phyloP scores from a whole-genome alignment of 1,284 basidiomycete genomes.

The Peniophora sp. region DNA sequence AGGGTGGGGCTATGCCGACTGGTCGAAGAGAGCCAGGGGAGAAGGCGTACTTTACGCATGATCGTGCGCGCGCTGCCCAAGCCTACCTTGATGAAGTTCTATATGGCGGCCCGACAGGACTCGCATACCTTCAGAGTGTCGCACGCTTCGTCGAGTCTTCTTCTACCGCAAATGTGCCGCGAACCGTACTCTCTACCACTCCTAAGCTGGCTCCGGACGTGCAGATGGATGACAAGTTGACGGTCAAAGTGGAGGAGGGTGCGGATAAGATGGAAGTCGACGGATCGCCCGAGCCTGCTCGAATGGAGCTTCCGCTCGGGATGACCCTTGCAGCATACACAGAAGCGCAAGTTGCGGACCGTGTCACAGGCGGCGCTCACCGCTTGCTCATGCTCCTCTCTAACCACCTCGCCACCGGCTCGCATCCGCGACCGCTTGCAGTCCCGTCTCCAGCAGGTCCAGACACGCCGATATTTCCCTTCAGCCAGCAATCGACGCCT shows the following conservation, averaged over 20 bases:
- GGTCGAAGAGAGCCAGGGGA: neutral
- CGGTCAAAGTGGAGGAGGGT: neutral
- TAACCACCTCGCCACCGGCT: slow-evolving; percentile 14
- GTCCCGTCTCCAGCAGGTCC: slow-evolving; percentile 24
- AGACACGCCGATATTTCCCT: slow-evolving; percentile 10
- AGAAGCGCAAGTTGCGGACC: slow-evolving; percentile 48
- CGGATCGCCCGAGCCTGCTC: neutral
- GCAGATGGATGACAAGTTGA: neutral
- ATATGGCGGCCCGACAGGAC: slow-evolving; percentile 66
- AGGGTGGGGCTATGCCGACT: slow-evolving; percentile 14
- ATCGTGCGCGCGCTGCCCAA: slow-evolving; percentile 44
- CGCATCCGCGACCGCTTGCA: slow-evolving; percentile 14
- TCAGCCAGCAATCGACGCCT: too few species aligned
- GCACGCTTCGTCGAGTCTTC: slow-evolving; percentile 51
- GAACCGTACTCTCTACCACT: neutral
- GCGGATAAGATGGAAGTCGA: too few species aligned
- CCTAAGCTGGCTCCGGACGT: neutral
- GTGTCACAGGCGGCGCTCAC: slow-evolving; percentile 52
- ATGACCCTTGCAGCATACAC: slow-evolving; percentile 51
- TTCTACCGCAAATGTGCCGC: slow-evolving; percentile 7
- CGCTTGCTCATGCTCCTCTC: slow-evolving; percentile 24
- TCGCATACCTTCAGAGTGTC: slow-evolving; percentile 65
- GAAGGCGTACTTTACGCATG: slow-evolving; percentile 39
- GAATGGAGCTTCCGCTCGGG: slow-evolving; percentile 22
- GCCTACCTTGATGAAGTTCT: slow-evolving; percentile 60